Percentiles rank a stretch among this genome's conserved stretches.
These are phyloP conservation scores for Candida gorgasii DNA, from an alignment of 805 yeast genomes.

Conservation along the genomic window DNA sequence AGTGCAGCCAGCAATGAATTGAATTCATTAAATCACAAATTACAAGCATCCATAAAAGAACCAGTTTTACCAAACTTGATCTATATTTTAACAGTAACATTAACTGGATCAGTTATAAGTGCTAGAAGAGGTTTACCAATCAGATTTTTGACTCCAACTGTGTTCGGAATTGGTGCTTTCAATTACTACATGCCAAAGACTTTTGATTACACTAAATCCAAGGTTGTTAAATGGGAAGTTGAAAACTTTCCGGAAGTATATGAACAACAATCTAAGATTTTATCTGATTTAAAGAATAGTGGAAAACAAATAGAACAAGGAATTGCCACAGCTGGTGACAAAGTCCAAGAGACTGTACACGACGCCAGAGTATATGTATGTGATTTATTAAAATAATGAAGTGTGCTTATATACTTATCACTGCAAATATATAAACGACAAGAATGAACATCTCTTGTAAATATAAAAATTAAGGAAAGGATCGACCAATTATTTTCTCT, in stretches of 20 bases:
- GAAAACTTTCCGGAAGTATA: slow-evolving; percentile 33
- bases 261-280: slow-evolving; percentile 24
- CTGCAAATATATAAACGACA: slow-evolving; percentile 6
- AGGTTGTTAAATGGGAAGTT: slow-evolving; percentile 26
- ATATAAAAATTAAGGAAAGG: too few relatives aligned
- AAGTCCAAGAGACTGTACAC: slow-evolving; percentile 25
- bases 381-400: slow-evolving; percentile 14
- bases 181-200: slow-evolving; percentile 56
- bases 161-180: slow-evolving; percentile 46
- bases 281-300: slow-evolving; percentile 12
- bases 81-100: slow-evolving; percentile 54
- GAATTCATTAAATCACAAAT: slow-evolving; percentile 26
- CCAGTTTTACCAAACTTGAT: slow-evolving; percentile 57
- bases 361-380: slow-evolving; percentile 22
- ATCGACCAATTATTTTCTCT: too few relatives aligned
- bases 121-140: slow-evolving; percentile 48
- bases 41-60: slow-evolving; percentile 44
- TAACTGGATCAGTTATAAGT: slow-evolving; percentile 57
- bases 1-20: slow-evolving; percentile 50
- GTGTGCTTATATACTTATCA: background rate
- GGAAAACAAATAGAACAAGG: slow-evolving; percentile 11
- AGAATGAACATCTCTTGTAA: slow-evolving; percentile 12
- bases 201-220: slow-evolving; percentile 30
- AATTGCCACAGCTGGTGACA: slow-evolving; percentile 15
- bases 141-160: slow-evolving; percentile 52